Evolutionary conservation across 495 filamentous ascomycete genomes (phyloP), one percentile per base, ranked within the genome.

Genomic region (Aspergillus bridgeri): DNA sequence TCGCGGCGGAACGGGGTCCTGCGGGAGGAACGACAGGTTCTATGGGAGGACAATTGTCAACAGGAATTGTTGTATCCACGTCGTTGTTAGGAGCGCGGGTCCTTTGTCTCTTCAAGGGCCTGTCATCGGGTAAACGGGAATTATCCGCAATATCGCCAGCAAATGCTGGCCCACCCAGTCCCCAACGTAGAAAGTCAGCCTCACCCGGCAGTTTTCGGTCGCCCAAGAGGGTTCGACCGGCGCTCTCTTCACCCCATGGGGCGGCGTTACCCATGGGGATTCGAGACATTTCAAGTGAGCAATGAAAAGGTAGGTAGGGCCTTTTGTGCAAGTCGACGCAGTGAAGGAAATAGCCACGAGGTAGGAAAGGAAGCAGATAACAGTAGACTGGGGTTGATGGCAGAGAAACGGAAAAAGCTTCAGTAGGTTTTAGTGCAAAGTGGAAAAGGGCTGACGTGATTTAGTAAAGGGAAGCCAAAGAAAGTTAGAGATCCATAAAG

Each of bases 181-280:
- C 50, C 50, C 50, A 52, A 42, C 42, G 27, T 21, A 52, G 18
- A 42, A 22, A 22, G 22, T 42, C 20, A 27, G 15, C 23, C 50
- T 52, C 50, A 52, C 50, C 50, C 50, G 42, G 29, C 50, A 52
- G 29, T 43, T n/a, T 17, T 22, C 17, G 7, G 11, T 52, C 50
- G 27, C 24, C 29, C 5, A 6, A 6, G 17, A 23, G 20, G 17
- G 29, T 13, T 15, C 21, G 5, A 9, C 49, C n/a, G 3, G 5
- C 6, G 19, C 23, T 27, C 29, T 52, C 19, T 19, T 42, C 18
- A 42, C 18, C 27, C 50, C 50, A 42, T 17, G 27, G 6, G 27
- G 5, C 21, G 5, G 20, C 22, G 6, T 42, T 22, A 18, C 29
- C 50, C 29, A 52, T 52, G 50, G 50, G 50, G 11, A 5, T 6